Evolutionary conservation across 2,329 filamentous ascomycete genomes (phyloP), one percentile per base, ranked within the genome.

Genomic region (Westerdykella ornata): DNA sequence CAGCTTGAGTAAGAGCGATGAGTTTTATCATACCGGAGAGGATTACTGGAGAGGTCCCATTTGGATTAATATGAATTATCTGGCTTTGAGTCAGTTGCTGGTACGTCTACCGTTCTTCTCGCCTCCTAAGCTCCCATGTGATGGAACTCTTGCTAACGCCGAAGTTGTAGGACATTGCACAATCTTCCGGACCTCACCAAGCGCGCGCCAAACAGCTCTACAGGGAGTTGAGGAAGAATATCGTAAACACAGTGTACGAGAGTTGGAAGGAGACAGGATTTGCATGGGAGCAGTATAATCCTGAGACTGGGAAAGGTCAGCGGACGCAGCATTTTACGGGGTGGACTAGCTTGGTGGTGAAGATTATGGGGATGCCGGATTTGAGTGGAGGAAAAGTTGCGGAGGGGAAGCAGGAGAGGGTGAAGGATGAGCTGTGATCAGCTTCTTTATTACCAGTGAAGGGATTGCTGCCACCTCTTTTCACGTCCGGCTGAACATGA

Each of bases 251-350:
- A 1, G 85, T 97, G 12, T 96, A 84, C 71, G 77, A 82, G 43
- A 82, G 82, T 63, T 98, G 90, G 90, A 74, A 82, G 61, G 80
- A 86, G 60, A 97, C 92, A 0, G 90, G 90, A 14, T 97, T 97
- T 63, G 92, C 90, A 0, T 98, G 90, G 90, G 92, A 98, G 69
- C 92, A 98, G 70, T 98, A 97, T 67, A 87, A 94, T 63, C 88
- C 89, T 0, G 88, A 95, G 56, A 94, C 87, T 3, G 92, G 92
- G 35, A 78, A 78, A 39, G 92, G 92, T n/a, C 90, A 97, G 72
- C 77, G 92, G 32, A 97, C 89, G 4, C 88, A 96, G 73, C 90
- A 97, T 67, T 98, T 98, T 64, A 96, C 92, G 0, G 92, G 92
- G 38, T 98, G 92, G 92, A 98, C 92, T n/a, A 95, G 88, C 64